Base-by-base conservation (phyloP, 169 alveolate genomes). In the Plasmodium gonderi region DNA sequence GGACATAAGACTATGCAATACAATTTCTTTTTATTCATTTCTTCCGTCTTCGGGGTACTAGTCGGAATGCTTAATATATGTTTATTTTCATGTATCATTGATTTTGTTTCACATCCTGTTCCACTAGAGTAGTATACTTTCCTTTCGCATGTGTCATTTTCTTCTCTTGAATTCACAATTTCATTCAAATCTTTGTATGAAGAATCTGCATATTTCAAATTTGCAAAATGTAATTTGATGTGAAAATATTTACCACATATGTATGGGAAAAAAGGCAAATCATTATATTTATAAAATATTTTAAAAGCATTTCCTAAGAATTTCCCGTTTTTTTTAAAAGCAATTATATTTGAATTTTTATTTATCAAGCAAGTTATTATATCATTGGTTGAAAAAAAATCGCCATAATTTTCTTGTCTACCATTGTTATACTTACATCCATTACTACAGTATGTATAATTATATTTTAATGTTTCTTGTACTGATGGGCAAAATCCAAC, bases 1-100 rank as follows among this genome's bases (percentile, higher is more conserved):
- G 97, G 95, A 14, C 95, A 93, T 67, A 95, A 82, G 64, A 95
- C 95, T 3, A 95, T 95, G 80, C 97, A 95, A 9, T 95, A 96
- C 82, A 95, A 29, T 33, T 94, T 91, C 31, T 91, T 94, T 9
- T 65, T 94, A 75, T 95, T 85, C 23, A 40, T 60, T 38, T 65
- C 79, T 17, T 77, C 68, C 17, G 47, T n/a, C 60, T 20, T 45
- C 5, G 31, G n/a, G 14, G 33, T 11, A 14, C 72, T 44, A 80
- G 0, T 23, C 29, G 42, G 29, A n/a, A 29, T 20, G n/a, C 38
- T 20, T n/a, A 23, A n/a, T 36, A 60, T 60, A 31, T 33, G 29
- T 8, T n/a, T 31, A 3, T 29, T 60, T 14, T 5, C 29, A 3
- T 69, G 9, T 6, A 20, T 49, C 20, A 33, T 2, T 20, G 42